Evolutionary conservation across 148 eudicot species (phyloP).

Genomic region (Linanthus parryae): DNA sequence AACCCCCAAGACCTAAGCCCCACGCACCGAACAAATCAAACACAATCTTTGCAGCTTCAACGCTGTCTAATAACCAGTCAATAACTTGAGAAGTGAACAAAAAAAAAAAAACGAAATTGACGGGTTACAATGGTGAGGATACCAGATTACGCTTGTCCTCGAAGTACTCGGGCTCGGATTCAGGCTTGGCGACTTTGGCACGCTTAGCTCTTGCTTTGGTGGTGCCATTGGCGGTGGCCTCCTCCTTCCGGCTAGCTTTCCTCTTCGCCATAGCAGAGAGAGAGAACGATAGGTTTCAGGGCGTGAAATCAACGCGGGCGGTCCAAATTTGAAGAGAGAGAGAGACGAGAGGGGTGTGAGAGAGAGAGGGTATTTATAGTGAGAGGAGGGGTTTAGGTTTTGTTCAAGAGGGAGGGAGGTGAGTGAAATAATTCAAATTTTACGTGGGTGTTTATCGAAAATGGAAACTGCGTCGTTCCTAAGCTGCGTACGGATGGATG

Average conservation of each 20-base stretch:
- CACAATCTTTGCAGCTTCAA: not conserved
- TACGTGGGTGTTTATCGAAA: too few species aligned
- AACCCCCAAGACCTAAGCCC: too few species aligned
- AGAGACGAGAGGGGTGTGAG: not conserved
- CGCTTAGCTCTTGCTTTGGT: constrained; percentile 21
- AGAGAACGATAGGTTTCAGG: not conserved
- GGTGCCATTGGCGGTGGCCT: constrained; percentile 4
- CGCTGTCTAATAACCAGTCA: too few species aligned
- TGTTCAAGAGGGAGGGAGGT: too few species aligned
- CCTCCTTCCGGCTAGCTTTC: constrained; percentile 26
- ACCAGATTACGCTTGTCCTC: constrained; percentile 81
- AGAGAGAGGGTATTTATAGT: too few species aligned
- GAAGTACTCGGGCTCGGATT: constrained; percentile 57
- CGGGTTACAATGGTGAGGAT: too few species aligned
- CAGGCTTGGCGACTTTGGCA: constrained; percentile 34
- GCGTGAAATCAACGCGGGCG: constrained; percentile 16
- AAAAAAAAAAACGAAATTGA: not conserved
- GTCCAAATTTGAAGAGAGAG: not conserved
- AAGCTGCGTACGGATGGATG: too few species aligned
- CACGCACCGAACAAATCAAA: not conserved
- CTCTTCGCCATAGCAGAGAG: constrained; percentile 21
- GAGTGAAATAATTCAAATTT: too few species aligned
- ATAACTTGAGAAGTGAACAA: not conserved
- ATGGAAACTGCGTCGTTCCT: too few species aligned
- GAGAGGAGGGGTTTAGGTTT: too few species aligned